phyloP scores from a whole-genome alignment of 1,139 yeast species.

The Saccharomyces hybrid region DNA sequence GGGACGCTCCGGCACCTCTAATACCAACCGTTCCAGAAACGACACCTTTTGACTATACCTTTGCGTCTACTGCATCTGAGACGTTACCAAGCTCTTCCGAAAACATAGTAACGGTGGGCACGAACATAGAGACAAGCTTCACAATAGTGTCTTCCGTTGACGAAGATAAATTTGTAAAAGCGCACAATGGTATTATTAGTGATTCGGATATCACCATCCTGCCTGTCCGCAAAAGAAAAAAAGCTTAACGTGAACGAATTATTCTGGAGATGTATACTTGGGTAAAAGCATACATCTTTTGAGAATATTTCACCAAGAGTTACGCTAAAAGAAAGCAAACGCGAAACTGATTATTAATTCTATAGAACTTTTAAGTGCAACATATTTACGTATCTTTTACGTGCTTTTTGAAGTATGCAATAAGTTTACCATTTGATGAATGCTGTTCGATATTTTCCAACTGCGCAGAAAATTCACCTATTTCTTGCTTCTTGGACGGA shows the following conservation, averaged over 20 bases:
- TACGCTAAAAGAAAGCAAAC: background rate
- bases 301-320: background rate
- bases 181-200: background rate
- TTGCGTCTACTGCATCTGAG: background rate
- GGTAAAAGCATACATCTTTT: too few relatives aligned
- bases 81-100: background rate
- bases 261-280: too few relatives aligned
- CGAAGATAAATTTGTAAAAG: background rate
- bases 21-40: background rate
- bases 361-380: background rate
- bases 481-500: background rate
- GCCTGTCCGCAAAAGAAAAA: background rate
- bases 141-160: background rate
- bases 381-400: background rate
- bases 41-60: background rate
- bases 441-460: background rate
- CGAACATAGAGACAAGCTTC: background rate
- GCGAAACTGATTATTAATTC: background rate
- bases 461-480: background rate
- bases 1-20: background rate
- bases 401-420: background rate
- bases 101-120: background rate
- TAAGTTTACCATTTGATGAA: background rate
- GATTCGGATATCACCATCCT: background rate
- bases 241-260: background rate